These are phyloP conservation scores for Chrysoporthe cubensis DNA, from an alignment of 2,329 filamentous ascomycete species.

Conservation along the genomic window DNA sequence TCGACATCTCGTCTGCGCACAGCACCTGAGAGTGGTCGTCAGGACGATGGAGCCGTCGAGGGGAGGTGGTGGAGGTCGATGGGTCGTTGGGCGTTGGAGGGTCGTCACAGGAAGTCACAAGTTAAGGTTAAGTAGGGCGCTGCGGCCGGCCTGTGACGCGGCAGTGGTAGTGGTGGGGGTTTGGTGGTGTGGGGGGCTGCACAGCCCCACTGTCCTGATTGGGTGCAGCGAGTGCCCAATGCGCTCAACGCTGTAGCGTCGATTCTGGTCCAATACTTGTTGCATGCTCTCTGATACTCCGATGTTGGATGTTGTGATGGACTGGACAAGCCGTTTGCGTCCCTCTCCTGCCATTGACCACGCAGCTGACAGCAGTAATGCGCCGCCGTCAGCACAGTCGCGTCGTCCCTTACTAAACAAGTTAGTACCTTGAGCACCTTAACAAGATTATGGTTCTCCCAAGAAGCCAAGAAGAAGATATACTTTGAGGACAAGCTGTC, in stretches of 20 bases:
- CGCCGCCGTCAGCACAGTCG: neutral
- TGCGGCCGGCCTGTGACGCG: conserved; percentile 2
- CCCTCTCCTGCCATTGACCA: neutral
- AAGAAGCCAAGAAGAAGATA: too few relatives aligned
- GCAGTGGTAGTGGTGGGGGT: neutral
- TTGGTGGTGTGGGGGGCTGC: too few relatives aligned
- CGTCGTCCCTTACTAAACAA: too few relatives aligned
- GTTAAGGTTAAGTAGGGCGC: neutral
- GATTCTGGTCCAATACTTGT: too few relatives aligned
- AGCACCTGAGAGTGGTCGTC: neutral
- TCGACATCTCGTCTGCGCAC: neutral
- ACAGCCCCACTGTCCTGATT: neutral
- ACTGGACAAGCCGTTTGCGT: neutral
- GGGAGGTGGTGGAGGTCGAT: neutral
- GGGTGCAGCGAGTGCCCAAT: too few relatives aligned
- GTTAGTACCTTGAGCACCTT: too few relatives aligned
- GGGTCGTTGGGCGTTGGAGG: neutral
- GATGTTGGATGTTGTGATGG: neutral
- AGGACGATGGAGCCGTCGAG: neutral
- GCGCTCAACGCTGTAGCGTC: too few relatives aligned
- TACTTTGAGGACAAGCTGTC: neutral
- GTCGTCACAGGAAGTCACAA: neutral
- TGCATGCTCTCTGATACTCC: neutral
- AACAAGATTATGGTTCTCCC: too few relatives aligned
- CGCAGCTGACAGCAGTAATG: neutral